These are phyloP conservation scores for Fusarium sp. DNA, from an alignment of 2,329 filamentous ascomycete genomes.

Conservation along the genomic window DNA sequence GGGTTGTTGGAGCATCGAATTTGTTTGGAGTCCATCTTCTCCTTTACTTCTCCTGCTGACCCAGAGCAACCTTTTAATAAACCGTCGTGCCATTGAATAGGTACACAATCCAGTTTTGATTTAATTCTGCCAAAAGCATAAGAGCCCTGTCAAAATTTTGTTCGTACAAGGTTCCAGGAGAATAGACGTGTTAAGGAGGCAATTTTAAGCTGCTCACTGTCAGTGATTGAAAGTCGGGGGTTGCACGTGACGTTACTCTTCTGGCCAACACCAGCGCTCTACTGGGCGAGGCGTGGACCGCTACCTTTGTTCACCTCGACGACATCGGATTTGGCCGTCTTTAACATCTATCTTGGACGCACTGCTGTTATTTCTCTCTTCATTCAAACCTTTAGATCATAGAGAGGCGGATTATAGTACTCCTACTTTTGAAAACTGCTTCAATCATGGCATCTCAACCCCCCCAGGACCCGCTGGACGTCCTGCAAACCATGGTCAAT, in stretches of 20 bases:
- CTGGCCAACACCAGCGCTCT: not conserved
- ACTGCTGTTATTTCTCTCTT: not conserved
- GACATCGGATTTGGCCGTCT: conserved; percentile 14
- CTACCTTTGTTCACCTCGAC: conserved; percentile 22
- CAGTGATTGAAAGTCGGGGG: conserved; percentile 9
- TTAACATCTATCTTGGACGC: not conserved
- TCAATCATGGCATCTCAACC: conserved; percentile 46
- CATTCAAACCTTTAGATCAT: not conserved
- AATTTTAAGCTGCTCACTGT: not conserved
- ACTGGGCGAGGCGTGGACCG: conserved; percentile 12
- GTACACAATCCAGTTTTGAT: no score
- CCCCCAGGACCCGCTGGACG: conserved; percentile 54
- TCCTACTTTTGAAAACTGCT: not conserved
- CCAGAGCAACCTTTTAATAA: not conserved
- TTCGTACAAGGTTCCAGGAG: not conserved
- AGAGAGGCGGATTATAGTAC: not conserved
- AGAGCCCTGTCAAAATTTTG: no score
- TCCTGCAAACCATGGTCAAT: conserved; percentile 63
- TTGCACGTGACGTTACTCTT: conserved; percentile 34
- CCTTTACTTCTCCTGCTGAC: not conserved
- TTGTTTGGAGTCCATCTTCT: not conserved
- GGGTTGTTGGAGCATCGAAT: not conserved
- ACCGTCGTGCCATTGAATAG: not conserved
- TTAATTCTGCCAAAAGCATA: not conserved
- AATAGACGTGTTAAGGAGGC: not conserved